phyloP scores from a whole-genome alignment of 176 grass and related monocot genomes.

The Zea mays region Zm-B73-REFERENCE-NAM-5.0 NC_050096.1:52636501-52637000 shows the following conservation, averaged over 20 bases:
- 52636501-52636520: not conserved
- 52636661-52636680: not conserved
- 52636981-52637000: constrained; percentile 39
- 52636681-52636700: too few species aligned
- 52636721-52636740: too few species aligned
- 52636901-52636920: constrained; percentile 67
- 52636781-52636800: not conserved
- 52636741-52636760: not conserved
- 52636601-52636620: not conserved
- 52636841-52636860: constrained; percentile 46
- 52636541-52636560: not conserved
- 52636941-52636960: constrained; percentile 66
- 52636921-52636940: constrained; percentile 49
- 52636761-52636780: not conserved
- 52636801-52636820: not conserved
- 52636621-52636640: not conserved
- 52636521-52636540: not conserved
- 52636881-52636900: constrained; percentile 75
- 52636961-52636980: constrained; percentile 39
- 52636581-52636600: not conserved
- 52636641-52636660: constrained; percentile 4
- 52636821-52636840: not conserved
- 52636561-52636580: not conserved
- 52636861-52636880: constrained; percentile 64
- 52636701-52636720: too few species aligned